These are phyloP conservation scores for Syzygium aromaticum DNA, from an alignment of 345 rosid species.

Conservation along the genomic window DNA sequence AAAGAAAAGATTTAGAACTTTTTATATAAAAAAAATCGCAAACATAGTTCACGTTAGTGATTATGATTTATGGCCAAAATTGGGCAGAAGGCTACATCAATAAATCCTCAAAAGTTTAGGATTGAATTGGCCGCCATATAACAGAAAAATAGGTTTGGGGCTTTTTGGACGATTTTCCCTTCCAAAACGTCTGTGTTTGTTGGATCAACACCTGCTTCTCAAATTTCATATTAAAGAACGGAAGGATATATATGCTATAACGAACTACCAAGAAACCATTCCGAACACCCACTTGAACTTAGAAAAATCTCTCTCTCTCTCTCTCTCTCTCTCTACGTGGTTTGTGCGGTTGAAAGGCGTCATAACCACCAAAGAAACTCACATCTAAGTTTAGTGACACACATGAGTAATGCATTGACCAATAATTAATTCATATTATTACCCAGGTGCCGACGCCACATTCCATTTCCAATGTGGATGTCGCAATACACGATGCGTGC, in stretches of 20 bases:
- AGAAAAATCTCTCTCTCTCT: neutral
- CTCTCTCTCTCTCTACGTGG: neutral
- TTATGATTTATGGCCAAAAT: neutral
- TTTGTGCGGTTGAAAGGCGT: neutral
- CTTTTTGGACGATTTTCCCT: neutral
- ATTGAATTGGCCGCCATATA: accelerated
- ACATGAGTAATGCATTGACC: neutral
- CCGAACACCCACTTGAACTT: neutral
- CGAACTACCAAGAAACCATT: neutral
- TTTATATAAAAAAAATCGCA: neutral
- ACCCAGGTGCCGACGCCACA: neutral
- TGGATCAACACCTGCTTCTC: neutral
- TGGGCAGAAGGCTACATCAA: neutral
- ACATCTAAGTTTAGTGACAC: neutral
- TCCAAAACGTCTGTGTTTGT: neutral
- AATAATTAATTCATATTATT: neutral
- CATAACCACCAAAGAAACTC: neutral
- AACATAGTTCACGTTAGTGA: accelerated
- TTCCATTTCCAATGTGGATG: neutral
- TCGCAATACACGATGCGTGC: neutral
- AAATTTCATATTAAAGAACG: neutral
- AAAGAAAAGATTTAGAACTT: neutral
- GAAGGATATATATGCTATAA: neutral
- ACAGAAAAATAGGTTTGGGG: neutral
- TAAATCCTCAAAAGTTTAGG: neutral